Conservation (phyloP, 768 basidiomycete species). For the Symmetrospora coprosmae region DNA sequence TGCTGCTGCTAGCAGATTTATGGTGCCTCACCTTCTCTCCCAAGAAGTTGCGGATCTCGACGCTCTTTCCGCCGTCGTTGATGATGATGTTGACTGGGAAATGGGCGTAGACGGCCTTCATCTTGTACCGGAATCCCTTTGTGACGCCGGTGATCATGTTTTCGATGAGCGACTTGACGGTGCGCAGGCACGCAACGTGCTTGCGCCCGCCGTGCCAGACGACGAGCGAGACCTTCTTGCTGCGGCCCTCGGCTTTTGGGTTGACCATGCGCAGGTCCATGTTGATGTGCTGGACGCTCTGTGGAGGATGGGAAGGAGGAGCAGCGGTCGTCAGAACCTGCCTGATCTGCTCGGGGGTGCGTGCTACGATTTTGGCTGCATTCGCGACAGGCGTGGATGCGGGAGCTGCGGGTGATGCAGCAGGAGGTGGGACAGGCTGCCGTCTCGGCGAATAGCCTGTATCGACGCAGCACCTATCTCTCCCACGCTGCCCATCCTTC, state of each 20-base stretch:
- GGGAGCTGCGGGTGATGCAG: too few species aligned
- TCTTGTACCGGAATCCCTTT: conserved; percentile 99
- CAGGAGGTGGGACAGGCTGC: too few species aligned
- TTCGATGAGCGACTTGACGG: conserved; percentile 81
- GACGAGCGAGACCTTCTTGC: conserved; percentile 63
- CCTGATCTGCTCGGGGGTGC: too few species aligned
- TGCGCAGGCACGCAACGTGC: conserved; percentile 95
- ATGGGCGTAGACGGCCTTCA: conserved; percentile 98
- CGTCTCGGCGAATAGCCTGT: too few species aligned
- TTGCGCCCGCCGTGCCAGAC: conserved; percentile 98
- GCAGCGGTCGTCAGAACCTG: not conserved
- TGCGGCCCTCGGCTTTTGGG: conserved; percentile 45
- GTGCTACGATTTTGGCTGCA: too few species aligned
- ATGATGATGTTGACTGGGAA: conserved; percentile 92
- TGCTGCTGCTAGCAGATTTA: not conserved
- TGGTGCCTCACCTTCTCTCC: conserved; percentile 64
- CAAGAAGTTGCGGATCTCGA: conserved; percentile 90
- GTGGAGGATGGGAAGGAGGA: conserved; percentile 26
- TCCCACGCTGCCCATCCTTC: too few species aligned
- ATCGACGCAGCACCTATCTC: too few species aligned
- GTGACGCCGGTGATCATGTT: conserved; percentile 98
- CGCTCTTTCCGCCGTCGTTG: conserved; percentile 52
- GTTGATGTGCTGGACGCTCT: conserved; percentile 48
- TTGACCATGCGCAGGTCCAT: conserved; percentile 39
- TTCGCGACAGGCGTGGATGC: too few species aligned